phyloP scores from a whole-genome alignment of 441 rosid genomes.

The Capsella rubella region DNA sequence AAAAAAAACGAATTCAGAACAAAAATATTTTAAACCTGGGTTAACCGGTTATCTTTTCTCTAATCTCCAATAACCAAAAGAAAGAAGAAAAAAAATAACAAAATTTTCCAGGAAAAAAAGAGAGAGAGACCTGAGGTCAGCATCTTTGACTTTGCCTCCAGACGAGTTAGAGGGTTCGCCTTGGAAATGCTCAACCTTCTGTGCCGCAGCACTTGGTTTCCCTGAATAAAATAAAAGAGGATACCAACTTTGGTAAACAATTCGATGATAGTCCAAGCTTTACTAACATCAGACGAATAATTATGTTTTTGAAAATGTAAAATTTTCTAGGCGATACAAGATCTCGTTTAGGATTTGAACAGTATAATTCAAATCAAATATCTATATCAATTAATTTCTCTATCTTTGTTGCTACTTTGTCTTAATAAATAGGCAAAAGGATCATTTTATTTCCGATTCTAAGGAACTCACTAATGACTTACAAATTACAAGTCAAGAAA shows the following conservation, averaged over 20 bases:
- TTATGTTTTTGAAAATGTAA: background rate
- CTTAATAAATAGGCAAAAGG: background rate
- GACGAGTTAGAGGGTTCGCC: constrained; percentile 9
- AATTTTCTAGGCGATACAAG: background rate
- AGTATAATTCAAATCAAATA: background rate
- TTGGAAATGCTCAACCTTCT: constrained; percentile 10
- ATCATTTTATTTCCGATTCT: background rate
- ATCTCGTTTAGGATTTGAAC: constrained; percentile 5
- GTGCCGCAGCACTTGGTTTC: constrained; percentile 25
- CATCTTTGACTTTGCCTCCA: constrained; percentile 32
- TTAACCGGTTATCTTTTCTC: background rate
- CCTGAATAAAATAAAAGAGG: constrained; percentile 18
- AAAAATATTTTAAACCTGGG: background rate
- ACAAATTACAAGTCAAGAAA: background rate
- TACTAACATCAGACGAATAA: constrained; percentile 4
- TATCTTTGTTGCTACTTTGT: background rate
- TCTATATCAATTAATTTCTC: background rate
- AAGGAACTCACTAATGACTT: background rate
- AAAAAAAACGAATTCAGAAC: background rate
- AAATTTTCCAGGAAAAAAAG: background rate
- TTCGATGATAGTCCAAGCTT: background rate
- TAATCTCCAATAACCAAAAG: background rate
- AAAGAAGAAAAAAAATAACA: background rate
- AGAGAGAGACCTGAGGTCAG: constrained; percentile 31
- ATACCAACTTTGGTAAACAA: constrained; percentile 4